A percentile compares a stretch with the other conserved stretches of the same genome.
These are phyloP conservation scores for Middelhovenomyces tepae DNA, from an alignment of 805 yeast genomes.

Conservation along the genomic window DNA sequence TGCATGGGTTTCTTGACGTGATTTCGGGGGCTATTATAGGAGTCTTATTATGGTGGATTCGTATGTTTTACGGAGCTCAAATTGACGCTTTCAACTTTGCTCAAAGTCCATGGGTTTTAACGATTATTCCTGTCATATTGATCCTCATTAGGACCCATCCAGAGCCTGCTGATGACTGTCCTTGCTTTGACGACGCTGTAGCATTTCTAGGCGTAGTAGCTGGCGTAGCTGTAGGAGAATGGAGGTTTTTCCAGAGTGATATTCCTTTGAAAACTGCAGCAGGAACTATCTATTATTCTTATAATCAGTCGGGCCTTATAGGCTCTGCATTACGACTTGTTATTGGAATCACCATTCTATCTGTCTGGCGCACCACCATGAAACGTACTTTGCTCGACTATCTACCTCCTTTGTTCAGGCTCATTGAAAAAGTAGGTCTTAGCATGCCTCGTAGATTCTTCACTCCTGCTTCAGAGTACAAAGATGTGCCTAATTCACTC, in stretches of 20 bases:
- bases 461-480: slow-evolving; percentile 29
- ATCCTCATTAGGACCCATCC: slow-evolving; percentile 60
- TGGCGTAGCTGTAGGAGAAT: slow-evolving; percentile 63
- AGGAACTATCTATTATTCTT: slow-evolving; percentile 16
- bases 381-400: slow-evolving; percentile 55
- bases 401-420: slow-evolving; percentile 51
- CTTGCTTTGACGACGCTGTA: slow-evolving; percentile 91
- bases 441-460: slow-evolving; percentile 33
- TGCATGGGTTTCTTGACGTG: slow-evolving; percentile 90
- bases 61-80: slow-evolving; percentile 33
- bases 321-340: slow-evolving; percentile 40
- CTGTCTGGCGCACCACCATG: slow-evolving; percentile 64
- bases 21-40: slow-evolving; percentile 62
- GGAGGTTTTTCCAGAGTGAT: slow-evolving; percentile 32
- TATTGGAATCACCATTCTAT: slow-evolving; percentile 55
- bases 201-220: slow-evolving; percentile 83
- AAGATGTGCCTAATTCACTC: slow-evolving; percentile 26
- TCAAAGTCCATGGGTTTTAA: slow-evolving; percentile 6
- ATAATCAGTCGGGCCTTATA: slow-evolving; percentile 13
- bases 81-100: slow-evolving; percentile 37
- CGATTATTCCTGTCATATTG: slow-evolving; percentile 28
- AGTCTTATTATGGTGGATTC: slow-evolving; percentile 36
- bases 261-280: slow-evolving; percentile 4
- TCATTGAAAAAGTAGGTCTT: slow-evolving; percentile 28
- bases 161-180: slow-evolving; percentile 85